Percentiles rank a stretch among this genome's conserved stretches.
Conservation (phyloP, 129 eudicot species). For the Solidago caesia region DNA sequence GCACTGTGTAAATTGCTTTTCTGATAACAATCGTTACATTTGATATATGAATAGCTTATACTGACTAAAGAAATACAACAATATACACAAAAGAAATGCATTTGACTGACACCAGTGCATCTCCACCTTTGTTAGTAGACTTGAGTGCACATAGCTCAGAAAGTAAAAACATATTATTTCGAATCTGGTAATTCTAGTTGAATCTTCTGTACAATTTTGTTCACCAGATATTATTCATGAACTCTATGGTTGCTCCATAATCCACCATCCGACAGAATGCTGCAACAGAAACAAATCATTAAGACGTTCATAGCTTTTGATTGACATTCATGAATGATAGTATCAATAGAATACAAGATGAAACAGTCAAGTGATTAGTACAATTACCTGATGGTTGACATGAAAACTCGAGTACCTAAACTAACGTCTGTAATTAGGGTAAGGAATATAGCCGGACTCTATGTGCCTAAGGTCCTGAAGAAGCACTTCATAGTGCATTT, state of each 20-base stretch:
- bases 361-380: neutral
- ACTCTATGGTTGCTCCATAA: constrained; percentile 1
- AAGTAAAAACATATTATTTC: neutral
- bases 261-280: neutral
- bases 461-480: constrained; percentile 60
- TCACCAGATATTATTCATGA: neutral
- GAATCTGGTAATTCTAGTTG: constrained; percentile 2
- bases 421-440: constrained; percentile 44
- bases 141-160: too few species aligned
- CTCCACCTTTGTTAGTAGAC: neutral
- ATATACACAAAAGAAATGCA: too few species aligned
- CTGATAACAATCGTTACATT: neutral
- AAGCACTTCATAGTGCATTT: constrained; percentile 66
- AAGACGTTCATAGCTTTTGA: neutral
- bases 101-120: neutral
- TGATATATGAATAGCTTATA: neutral
- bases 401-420: neutral
- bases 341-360: neutral
- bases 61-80: neutral
- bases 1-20: too few species aligned
- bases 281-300: constrained; percentile 1
- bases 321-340: neutral
- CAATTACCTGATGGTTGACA: constrained; percentile 19
- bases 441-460: constrained; percentile 65
- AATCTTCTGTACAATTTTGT: constrained; percentile 13